Percentiles rank a stretch among this genome's conserved stretches.
These are phyloP conservation scores for Setaria viridis DNA, from an alignment of 202 grass and related monocot species.

Conservation along the genomic window DNA sequence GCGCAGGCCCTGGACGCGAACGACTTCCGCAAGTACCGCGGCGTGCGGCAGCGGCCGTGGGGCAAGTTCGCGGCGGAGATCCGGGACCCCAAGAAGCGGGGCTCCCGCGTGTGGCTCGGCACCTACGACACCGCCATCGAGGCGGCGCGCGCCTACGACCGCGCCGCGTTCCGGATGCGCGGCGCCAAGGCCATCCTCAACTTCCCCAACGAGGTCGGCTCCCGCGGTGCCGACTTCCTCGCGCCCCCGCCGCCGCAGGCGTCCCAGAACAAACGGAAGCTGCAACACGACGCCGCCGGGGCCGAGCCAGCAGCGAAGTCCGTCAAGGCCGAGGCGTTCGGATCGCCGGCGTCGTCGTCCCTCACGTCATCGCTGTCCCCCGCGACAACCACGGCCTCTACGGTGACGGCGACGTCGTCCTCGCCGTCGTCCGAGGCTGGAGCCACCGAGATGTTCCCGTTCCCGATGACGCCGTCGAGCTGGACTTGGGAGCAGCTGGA, in stretches of 20 bases:
- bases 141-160: constrained; percentile 87
- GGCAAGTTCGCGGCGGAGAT: constrained; percentile 99
- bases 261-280: constrained; percentile 39
- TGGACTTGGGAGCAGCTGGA: constrained; percentile 70
- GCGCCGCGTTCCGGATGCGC: constrained; percentile 89
- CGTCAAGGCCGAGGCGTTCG: constrained; percentile 44
- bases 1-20: constrained; percentile 17
- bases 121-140: constrained; percentile 95
- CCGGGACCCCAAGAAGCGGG: constrained; percentile 84
- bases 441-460: constrained; percentile 34
- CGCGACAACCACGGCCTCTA: constrained; percentile 45
- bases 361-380: constrained; percentile 33
- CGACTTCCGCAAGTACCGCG: constrained; percentile 83
- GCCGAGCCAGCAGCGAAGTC: constrained; percentile 32
- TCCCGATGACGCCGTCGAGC: constrained; percentile 58
- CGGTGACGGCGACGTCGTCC: constrained; percentile 30
- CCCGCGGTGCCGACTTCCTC: constrained; percentile 40
- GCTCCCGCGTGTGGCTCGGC: constrained; percentile 95
- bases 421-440: constrained; percentile 28
- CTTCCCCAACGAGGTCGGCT: constrained; percentile 95
- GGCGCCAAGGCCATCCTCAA: constrained; percentile 95
- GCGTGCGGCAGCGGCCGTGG: constrained; percentile 97
- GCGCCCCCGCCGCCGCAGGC: not conserved
- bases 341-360: constrained; percentile 26
- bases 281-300: constrained; percentile 1